Evolutionary conservation across 768 basidiomycete genomes (phyloP).

Genomic region (Pholiota molesta): DNA sequence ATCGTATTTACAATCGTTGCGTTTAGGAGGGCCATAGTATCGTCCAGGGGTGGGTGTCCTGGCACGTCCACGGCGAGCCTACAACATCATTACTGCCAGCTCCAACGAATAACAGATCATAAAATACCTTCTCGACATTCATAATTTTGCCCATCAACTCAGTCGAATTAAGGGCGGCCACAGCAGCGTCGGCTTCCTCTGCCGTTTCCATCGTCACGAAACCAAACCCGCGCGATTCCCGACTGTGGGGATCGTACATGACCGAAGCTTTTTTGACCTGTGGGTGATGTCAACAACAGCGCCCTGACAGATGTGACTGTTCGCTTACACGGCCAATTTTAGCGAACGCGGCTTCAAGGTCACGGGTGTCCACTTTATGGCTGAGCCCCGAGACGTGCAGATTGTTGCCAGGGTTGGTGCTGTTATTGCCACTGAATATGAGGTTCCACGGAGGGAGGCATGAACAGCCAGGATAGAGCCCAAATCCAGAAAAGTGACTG

Average conservation of each 20-base stretch:
- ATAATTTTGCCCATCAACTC: constrained; percentile 88
- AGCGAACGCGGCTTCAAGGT: constrained; percentile 86
- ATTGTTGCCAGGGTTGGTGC: constrained; percentile 70
- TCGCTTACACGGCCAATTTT: constrained; percentile 66
- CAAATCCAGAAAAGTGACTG: constrained; percentile 29
- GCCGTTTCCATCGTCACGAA: constrained; percentile 75
- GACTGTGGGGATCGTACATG: constrained; percentile 73
- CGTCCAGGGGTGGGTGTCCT: constrained; percentile 92
- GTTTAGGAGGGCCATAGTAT: constrained; percentile 93
- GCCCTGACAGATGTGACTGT: neutral
- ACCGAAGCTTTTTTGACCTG: constrained; percentile 77
- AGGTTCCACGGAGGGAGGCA: constrained; percentile 15
- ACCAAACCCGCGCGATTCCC: constrained; percentile 71
- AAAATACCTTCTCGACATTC: constrained; percentile 82
- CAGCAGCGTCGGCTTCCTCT: constrained; percentile 92
- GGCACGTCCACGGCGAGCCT: constrained; percentile 90
- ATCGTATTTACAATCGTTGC: constrained; percentile 56
- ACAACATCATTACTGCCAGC: constrained; percentile 8
- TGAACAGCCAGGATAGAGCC: constrained; percentile 23
- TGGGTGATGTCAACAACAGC: constrained; percentile 5
- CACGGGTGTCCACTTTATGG: constrained; percentile 71
- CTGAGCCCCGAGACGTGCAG: constrained; percentile 63
- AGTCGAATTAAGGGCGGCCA: constrained; percentile 80
- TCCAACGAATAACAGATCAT: neutral
- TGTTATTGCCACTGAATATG: constrained; percentile 37